Conservation (phyloP, 169 alveolate genomes). For the Fabrea salina region DNA sequence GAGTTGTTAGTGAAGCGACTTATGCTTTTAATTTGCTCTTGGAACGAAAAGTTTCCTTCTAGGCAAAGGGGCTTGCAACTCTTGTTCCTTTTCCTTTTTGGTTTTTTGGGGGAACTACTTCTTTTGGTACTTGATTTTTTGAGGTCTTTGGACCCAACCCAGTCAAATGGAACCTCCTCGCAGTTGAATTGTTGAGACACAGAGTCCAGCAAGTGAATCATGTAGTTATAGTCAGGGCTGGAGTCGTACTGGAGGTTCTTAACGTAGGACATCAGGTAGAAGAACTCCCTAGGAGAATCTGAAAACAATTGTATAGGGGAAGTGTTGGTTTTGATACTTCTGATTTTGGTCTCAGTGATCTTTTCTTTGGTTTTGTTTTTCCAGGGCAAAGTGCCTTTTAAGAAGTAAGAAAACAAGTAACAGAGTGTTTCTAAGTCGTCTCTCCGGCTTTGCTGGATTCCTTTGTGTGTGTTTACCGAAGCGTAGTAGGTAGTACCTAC, state of each 20-base stretch:
- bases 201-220: too few relatives aligned
- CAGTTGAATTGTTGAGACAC: too few relatives aligned
- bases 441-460: conserved; percentile 81
- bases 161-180: too few relatives aligned
- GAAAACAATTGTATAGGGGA: not conserved
- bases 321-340: not conserved
- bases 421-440: conserved; percentile 83
- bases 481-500: conserved; percentile 86
- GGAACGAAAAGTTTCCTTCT: too few relatives aligned
- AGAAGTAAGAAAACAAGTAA: conserved; percentile 75
- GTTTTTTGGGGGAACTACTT: too few relatives aligned
- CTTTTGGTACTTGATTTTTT: too few relatives aligned
- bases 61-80: too few relatives aligned
- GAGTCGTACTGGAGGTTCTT: not conserved
- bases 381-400: conserved; percentile 81
- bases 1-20: too few relatives aligned
- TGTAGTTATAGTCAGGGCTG: conserved; percentile 12
- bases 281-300: not conserved
- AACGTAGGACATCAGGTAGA: not conserved
- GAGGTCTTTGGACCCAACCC: too few relatives aligned
- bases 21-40: too few relatives aligned
- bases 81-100: too few relatives aligned
- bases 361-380: conserved; percentile 32
- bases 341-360: not conserved
- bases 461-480: conserved; percentile 74